phyloP scores from a whole-genome alignment of 208 protist genomes.

The Leishmania major region DNA sequence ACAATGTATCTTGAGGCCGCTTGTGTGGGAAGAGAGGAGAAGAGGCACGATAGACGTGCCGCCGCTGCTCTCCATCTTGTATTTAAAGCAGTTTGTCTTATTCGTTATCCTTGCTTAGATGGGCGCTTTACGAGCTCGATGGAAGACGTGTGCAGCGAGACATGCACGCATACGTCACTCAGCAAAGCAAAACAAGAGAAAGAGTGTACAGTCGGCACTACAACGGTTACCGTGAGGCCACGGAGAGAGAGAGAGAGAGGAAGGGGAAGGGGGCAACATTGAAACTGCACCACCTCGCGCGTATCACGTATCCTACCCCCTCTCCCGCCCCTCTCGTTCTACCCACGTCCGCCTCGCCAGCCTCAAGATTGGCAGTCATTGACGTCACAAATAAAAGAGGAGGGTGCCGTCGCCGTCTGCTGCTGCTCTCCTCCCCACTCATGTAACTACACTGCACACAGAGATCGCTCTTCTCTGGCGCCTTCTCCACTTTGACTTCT shows the following conservation, averaged over 20 bases:
- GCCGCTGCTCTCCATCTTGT: background rate
- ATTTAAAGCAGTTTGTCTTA: too few relatives aligned
- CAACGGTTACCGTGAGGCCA: background rate
- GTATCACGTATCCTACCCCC: background rate
- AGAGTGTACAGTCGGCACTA: background rate
- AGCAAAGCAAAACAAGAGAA: background rate
- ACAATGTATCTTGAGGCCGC: background rate
- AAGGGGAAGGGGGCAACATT: background rate
- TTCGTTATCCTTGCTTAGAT: background rate
- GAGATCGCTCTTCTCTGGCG: background rate
- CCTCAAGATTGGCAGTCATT: background rate
- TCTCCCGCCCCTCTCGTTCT: background rate
- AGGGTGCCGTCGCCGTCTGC: background rate
- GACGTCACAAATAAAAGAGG: background rate
- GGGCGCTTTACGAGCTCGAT: background rate
- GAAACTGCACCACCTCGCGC: background rate
- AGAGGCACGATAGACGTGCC: background rate
- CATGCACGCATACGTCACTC: background rate
- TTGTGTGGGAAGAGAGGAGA: background rate
- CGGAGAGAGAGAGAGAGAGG: too few relatives aligned
- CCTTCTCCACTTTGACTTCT: background rate
- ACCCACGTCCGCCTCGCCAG: background rate
- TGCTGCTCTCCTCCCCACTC: background rate
- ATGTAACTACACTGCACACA: background rate
- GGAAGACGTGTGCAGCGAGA: background rate